These are phyloP conservation scores for Hibiscus mutabilis DNA, from an alignment of 345 rosid species.

Conservation along the genomic window DNA sequence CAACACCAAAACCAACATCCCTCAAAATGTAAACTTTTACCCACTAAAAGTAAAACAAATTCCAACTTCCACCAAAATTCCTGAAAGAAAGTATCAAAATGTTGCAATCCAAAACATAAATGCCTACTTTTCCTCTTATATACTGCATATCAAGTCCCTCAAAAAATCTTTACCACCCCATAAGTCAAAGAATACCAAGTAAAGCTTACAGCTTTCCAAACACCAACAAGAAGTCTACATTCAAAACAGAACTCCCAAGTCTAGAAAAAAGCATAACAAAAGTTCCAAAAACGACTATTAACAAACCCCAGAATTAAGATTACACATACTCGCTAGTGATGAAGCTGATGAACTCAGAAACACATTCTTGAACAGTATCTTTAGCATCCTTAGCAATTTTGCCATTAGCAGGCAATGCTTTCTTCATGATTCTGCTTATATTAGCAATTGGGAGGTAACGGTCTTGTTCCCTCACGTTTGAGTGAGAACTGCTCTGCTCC, in stretches of 20 bases:
- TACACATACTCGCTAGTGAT: constrained; percentile 16
- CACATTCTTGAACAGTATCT: constrained; percentile 15
- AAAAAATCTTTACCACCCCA: background rate
- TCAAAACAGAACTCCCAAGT: background rate
- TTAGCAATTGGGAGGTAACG: constrained; percentile 18
- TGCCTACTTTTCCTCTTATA: background rate
- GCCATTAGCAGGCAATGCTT: constrained; percentile 10
- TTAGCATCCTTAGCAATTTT: constrained; percentile 17
- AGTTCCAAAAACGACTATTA: background rate
- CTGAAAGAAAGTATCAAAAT: background rate
- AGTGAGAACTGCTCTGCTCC: constrained; percentile 15
- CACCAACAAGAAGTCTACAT: background rate
- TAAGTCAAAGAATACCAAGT: background rate
- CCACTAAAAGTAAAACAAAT: background rate
- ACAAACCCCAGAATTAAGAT: background rate
- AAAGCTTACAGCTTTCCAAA: background rate
- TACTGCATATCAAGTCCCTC: background rate
- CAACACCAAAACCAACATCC: background rate
- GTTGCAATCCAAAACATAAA: background rate
- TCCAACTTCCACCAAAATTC: background rate
- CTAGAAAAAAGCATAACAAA: background rate
- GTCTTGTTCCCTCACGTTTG: constrained; percentile 10
- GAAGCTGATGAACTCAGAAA: constrained; percentile 17
- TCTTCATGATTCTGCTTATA: constrained; percentile 18
- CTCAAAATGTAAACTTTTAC: background rate